Evolutionary conservation across 768 basidiomycete genomes (phyloP).

Genomic region (Tylopilus felleus): DNA sequence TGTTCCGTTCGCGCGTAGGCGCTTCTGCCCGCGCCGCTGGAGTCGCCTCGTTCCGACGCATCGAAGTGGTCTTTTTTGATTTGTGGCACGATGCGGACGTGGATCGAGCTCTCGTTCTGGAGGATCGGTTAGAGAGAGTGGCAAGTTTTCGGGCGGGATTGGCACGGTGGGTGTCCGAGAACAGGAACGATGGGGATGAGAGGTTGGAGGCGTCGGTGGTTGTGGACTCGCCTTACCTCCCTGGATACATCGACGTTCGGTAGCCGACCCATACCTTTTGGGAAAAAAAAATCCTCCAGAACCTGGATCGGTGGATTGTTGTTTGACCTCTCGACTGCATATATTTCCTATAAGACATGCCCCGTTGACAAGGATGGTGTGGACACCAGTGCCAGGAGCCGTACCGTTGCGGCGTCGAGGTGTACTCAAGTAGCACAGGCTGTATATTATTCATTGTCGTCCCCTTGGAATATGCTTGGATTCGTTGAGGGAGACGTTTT

Average conservation of each 20-base stretch:
- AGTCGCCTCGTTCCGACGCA: conserved; percentile 6
- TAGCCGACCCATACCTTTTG: background rate
- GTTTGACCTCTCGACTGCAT: background rate
- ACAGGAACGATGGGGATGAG: background rate
- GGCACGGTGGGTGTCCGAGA: background rate
- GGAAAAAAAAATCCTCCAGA: too few species aligned
- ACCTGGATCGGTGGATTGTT: too few species aligned
- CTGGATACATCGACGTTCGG: conserved; percentile 8
- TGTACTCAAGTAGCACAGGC: too few species aligned
- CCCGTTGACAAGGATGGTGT: too few species aligned
- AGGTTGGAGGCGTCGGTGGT: conserved; percentile 5
- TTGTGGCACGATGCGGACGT: conserved; percentile 3
- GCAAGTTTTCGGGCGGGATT: background rate
- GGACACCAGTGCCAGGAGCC: too few species aligned
- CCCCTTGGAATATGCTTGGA: too few species aligned
- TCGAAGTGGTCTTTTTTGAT: conserved; percentile 10
- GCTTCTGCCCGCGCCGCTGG: background rate
- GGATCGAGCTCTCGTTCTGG: background rate
- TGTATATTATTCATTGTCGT: too few species aligned
- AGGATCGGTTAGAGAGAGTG: background rate
- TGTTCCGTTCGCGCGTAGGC: conserved; percentile 11
- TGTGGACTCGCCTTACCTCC: conserved; percentile 7
- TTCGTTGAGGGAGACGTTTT: too few species aligned
- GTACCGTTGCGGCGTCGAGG: too few species aligned
- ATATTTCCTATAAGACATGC: background rate